phyloP scores from a whole-genome alignment of 2,329 filamentous ascomycete genomes.

The Fusarium sororula region DNA sequence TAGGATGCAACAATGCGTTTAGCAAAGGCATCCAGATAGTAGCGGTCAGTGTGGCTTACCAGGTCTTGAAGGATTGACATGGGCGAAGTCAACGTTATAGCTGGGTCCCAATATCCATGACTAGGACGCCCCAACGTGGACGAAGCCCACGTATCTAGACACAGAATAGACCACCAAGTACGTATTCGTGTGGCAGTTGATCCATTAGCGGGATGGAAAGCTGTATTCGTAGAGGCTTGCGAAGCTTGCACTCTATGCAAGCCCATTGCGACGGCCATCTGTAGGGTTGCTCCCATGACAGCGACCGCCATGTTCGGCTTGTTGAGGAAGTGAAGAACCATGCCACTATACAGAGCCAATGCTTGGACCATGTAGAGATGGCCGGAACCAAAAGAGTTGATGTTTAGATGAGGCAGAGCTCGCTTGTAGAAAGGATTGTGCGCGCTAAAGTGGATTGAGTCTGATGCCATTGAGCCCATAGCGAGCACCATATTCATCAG shows the following conservation, averaged over 20 bases:
- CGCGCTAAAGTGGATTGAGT: not conserved
- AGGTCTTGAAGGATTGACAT: not conserved
- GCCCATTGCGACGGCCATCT: not conserved
- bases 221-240: not conserved
- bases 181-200: not conserved
- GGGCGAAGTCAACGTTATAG: not conserved
- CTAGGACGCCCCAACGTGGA: not conserved
- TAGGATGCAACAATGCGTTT: not conserved
- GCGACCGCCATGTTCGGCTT: not conserved
- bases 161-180: not conserved
- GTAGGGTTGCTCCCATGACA: not conserved
- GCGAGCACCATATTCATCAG: not conserved
- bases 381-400: not conserved
- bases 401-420: not conserved
- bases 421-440: not conserved
- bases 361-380: not conserved
- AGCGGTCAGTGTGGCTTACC: not conserved
- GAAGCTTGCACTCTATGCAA: not conserved
- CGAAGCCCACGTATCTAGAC: not conserved
- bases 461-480: not conserved
- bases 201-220: not conserved
- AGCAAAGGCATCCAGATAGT: accelerated
- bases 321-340: not conserved
- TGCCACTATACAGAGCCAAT: not conserved
- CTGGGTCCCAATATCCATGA: not conserved